These are phyloP conservation scores for Elaeis guineensis DNA, from an alignment of 176 grass and related monocot genomes.

Conservation along the genomic window DNA sequence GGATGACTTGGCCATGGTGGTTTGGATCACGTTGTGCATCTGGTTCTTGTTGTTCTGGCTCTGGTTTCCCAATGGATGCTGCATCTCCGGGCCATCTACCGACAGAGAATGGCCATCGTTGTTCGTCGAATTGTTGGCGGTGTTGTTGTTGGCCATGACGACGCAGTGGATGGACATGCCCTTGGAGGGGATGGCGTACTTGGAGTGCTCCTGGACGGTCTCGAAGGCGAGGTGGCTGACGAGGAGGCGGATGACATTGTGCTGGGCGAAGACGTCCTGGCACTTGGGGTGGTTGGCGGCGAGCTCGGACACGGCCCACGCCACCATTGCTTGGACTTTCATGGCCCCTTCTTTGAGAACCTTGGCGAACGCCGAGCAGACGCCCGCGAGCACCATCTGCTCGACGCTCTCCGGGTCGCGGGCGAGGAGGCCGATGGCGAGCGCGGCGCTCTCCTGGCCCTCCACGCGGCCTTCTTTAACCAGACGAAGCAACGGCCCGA, in stretches of 20 bases:
- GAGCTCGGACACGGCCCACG: conserved; percentile 85
- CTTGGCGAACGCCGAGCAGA: conserved; percentile 67
- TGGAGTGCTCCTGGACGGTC: conserved; percentile 94
- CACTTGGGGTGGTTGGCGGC: conserved; percentile 63
- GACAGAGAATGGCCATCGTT: too few relatives aligned
- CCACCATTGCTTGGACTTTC: conserved; percentile 92
- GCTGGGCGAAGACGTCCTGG: conserved; percentile 75
- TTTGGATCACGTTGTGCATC: conserved; percentile 32
- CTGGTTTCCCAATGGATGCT: conserved; percentile 26
- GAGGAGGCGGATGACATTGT: conserved; percentile 67
- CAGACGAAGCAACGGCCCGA: conserved; percentile 62
- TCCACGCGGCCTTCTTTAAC: conserved; percentile 70
- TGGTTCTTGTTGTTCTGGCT: conserved; percentile 37
- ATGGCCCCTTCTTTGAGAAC: conserved; percentile 87
- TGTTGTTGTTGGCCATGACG: conserved; percentile 84
- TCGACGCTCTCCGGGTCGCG: conserved; percentile 82
- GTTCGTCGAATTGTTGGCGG: background rate
- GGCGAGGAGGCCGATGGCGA: conserved; percentile 76
- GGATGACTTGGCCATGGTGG: conserved; percentile 9
- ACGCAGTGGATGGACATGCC: conserved; percentile 65
- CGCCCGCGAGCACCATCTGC: conserved; percentile 73
- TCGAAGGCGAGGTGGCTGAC: conserved; percentile 86
- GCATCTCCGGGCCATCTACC: conserved; percentile 26
- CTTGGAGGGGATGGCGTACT: conserved; percentile 67
- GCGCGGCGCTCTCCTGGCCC: conserved; percentile 76